These are phyloP conservation scores for Wickerhamomyces bisporus DNA, from an alignment of 805 yeast species.

Conservation along the genomic window DNA sequence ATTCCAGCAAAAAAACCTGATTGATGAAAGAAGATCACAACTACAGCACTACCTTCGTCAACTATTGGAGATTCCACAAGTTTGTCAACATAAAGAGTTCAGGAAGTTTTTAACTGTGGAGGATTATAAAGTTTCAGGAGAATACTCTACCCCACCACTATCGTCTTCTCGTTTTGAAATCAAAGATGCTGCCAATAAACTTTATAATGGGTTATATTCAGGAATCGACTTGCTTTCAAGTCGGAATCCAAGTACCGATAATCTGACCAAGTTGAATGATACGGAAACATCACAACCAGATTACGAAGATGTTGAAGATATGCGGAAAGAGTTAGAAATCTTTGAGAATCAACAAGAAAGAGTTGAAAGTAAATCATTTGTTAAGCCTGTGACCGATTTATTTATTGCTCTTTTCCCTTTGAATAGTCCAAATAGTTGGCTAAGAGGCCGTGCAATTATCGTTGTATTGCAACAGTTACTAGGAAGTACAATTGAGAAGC, in stretches of 20 bases:
- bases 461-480: constrained; percentile 78
- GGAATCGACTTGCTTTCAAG: constrained; percentile 11
- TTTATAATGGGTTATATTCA: constrained; percentile 17
- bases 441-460: constrained; percentile 78
- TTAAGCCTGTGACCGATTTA: constrained; percentile 77
- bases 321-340: constrained; percentile 50
- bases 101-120: constrained; percentile 62
- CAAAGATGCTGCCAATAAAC: constrained; percentile 17
- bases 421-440: constrained; percentile 63
- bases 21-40: constrained; percentile 57
- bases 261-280: constrained; percentile 5
- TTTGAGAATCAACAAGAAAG: constrained; percentile 23
- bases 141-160: neutral
- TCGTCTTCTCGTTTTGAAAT: constrained; percentile 9
- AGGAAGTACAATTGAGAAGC: constrained; percentile 81
- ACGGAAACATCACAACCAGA: constrained; percentile 4
- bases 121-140: constrained; percentile 12
- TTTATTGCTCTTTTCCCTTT: constrained; percentile 66
- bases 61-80: constrained; percentile 55
- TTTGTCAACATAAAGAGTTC: constrained; percentile 69
- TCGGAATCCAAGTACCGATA: constrained; percentile 10
- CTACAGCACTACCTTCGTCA: constrained; percentile 58
- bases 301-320: constrained; percentile 33
- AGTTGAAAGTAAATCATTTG: constrained; percentile 44
- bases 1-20: constrained; percentile 57